phyloP scores from a whole-genome alignment of 768 basidiomycete genomes.

The Cystofilobasidium macerans region DNA sequence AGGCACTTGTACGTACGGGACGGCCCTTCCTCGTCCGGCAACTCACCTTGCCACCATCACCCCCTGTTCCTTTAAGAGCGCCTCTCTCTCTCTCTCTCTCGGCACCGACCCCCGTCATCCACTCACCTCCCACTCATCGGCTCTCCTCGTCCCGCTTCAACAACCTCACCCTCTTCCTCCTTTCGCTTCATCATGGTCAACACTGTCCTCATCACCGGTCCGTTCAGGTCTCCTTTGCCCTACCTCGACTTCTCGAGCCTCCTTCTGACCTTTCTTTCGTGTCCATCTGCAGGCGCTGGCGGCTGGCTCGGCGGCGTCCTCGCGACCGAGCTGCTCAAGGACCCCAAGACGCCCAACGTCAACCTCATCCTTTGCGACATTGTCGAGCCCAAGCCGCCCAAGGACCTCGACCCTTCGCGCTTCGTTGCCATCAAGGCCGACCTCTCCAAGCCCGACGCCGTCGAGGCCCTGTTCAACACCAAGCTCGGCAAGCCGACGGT shows the following conservation, averaged over 20 bases:
- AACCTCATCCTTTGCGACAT: constrained; percentile 8
- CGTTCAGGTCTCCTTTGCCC: not conserved
- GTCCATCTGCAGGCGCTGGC: not conserved
- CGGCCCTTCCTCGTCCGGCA: no score
- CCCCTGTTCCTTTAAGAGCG: no score
- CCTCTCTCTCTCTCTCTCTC: not conserved
- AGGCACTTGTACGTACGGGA: no score
- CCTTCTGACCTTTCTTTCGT: not conserved
- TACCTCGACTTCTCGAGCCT: not conserved
- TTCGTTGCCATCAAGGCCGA: constrained; percentile 36
- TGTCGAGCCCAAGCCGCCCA: constrained; percentile 38
- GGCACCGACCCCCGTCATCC: not conserved
- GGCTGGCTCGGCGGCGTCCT: constrained; percentile 12
- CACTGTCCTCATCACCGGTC: constrained; percentile 1
- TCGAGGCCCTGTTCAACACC: constrained; percentile 34
- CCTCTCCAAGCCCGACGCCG: constrained; percentile 31
- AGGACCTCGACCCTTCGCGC: constrained; percentile 30
- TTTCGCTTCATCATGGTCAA: not conserved
- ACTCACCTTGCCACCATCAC: no score
- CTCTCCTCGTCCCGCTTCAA: not conserved
- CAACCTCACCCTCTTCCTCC: not conserved
- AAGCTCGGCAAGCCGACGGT: constrained; percentile 36
- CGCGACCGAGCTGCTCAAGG: constrained; percentile 9
- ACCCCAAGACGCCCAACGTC: constrained; percentile 12
- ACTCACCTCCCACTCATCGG: no score